Conservation (phyloP, 768 basidiomycete genomes). For the Hirschioporus abietinus region DNA sequence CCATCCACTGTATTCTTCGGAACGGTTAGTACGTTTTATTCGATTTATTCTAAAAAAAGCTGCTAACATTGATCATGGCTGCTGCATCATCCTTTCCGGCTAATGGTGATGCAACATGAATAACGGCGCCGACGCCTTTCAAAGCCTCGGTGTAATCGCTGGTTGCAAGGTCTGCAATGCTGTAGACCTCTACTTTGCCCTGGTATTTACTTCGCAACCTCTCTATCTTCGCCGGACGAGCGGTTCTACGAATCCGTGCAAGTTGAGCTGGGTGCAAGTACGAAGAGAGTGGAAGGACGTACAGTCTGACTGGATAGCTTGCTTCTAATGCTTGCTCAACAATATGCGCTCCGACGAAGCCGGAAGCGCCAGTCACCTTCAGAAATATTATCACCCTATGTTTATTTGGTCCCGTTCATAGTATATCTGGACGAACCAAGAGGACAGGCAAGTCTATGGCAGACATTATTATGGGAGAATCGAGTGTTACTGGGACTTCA, state of each 20-base stretch:
- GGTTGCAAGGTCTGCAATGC: conserved; percentile 17
- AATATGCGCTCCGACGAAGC: background rate
- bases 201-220: conserved; percentile 1
- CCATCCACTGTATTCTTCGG: conserved; percentile 23
- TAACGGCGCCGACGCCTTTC: conserved; percentile 14
- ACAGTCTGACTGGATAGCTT: background rate
- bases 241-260: background rate
- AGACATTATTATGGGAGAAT: background rate
- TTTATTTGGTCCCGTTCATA: background rate
- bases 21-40: conserved; percentile 1
- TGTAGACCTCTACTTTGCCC: conserved; percentile 14
- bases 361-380: background rate
- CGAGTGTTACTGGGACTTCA: no score
- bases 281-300: background rate
- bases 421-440: background rate
- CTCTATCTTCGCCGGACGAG: background rate
- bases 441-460: background rate
- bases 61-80: conserved; percentile 12
- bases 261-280: background rate
- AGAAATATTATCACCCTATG: background rate
- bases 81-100: conserved; percentile 11
- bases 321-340: background rate
- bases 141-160: conserved; percentile 17
- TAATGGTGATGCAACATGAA: conserved; percentile 17
- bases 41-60: conserved; percentile 13